These are phyloP conservation scores for Alnus rubra DNA, from an alignment of 306 rosid genomes.

Conservation along the genomic window DNA sequence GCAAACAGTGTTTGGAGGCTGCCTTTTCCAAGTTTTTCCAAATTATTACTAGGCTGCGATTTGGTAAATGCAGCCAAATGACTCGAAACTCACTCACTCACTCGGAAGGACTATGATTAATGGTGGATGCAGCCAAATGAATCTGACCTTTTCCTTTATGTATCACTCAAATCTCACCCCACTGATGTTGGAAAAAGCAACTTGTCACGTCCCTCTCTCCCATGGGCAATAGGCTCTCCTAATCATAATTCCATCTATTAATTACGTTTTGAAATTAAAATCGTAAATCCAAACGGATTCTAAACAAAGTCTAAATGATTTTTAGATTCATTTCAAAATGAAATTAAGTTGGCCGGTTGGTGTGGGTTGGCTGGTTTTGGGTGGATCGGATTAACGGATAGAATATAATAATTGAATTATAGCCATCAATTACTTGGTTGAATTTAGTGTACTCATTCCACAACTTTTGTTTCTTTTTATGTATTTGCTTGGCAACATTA, in stretches of 20 bases:
- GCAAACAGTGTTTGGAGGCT: conserved; percentile 13
- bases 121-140: conserved; percentile 14
- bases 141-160: neutral
- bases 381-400: neutral
- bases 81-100: neutral
- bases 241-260: neutral
- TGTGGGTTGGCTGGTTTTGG: neutral
- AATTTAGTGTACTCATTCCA: neutral
- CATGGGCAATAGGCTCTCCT: neutral
- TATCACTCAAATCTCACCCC: conserved; percentile 8
- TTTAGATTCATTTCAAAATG: neutral
- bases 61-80: neutral
- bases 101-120: neutral
- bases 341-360: neutral
- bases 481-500: too few species aligned
- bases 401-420: neutral
- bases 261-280: too few species aligned
- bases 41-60: neutral
- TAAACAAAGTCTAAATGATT: neutral
- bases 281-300: too few species aligned
- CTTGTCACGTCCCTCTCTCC: conserved; percentile 9
- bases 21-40: conserved; percentile 21
- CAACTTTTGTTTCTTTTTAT: neutral
- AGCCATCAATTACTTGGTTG: neutral
- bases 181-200: conserved; percentile 20